These are phyloP conservation scores for Ambrosia trifida DNA, from an alignment of 129 eudicot genomes.

Conservation along the genomic window DNA sequence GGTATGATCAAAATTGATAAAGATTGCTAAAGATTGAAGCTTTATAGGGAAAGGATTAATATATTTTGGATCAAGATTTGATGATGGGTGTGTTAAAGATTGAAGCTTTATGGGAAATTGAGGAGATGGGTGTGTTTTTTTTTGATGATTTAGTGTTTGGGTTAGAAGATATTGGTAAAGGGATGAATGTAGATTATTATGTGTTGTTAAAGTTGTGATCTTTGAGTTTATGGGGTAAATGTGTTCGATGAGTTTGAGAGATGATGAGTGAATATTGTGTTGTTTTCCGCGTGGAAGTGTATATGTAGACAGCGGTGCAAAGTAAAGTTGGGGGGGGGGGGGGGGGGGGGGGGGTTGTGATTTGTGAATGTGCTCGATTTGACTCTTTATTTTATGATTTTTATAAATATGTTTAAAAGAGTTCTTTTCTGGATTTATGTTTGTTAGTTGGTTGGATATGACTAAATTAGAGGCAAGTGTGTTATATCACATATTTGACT, in stretches of 20 bases:
- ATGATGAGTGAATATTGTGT: conserved; percentile 24
- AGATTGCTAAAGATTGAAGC: conserved; percentile 6
- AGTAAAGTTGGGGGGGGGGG: conserved; percentile 42
- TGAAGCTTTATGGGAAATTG: background rate
- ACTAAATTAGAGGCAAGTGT: no score
- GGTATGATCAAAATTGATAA: background rate
- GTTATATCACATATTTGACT: no score
- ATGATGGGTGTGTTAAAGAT: background rate
- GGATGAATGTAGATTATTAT: conserved; percentile 21
- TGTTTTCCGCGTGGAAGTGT: conserved; percentile 26
- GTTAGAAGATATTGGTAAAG: background rate
- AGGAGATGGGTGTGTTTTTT: conserved; percentile 16
- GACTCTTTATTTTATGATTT: background rate
- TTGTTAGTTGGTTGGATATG: no score
- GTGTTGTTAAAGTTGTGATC: conserved; percentile 15
- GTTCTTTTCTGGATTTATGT: background rate
- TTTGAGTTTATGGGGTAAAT: conserved; percentile 15
- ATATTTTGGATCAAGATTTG: conserved; percentile 27
- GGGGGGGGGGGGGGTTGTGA: no score
- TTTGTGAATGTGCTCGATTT: conserved; percentile 1
- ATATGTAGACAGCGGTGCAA: conserved; percentile 33
- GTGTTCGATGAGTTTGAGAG: conserved; percentile 6
- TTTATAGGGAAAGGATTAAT: background rate
- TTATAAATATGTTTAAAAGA: no score
- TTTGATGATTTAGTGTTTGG: conserved; percentile 2